Conservation (phyloP, 2,329 filamentous ascomycete species). For the Colletotrichum kahawae region DNA sequence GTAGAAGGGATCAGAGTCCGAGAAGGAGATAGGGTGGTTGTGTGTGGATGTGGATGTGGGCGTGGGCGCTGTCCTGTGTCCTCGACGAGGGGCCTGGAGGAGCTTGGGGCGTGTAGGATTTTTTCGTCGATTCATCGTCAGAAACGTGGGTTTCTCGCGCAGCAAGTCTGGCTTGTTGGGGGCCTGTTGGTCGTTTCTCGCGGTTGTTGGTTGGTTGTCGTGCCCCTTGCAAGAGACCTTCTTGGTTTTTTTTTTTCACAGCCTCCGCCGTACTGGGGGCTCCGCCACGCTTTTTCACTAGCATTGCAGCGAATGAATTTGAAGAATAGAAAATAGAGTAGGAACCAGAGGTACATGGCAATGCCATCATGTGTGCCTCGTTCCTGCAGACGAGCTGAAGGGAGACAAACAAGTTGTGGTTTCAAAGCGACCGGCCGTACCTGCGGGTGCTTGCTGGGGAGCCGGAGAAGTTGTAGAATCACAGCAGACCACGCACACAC, state of each 20-base stretch:
- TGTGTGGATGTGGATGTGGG: background rate
- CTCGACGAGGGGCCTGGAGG: background rate
- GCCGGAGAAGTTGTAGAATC: background rate
- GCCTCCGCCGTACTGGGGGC: background rate
- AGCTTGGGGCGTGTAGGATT: background rate
- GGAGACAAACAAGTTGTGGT: background rate
- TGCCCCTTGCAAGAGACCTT: background rate
- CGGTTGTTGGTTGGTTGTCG: background rate
- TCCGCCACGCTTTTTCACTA: background rate
- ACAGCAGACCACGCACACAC: background rate
- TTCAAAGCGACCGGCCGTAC: background rate
- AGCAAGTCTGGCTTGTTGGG: background rate
- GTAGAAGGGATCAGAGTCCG: background rate
- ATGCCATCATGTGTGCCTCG: background rate
- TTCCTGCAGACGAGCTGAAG: constrained; percentile 1
- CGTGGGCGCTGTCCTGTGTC: background rate
- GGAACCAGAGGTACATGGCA: background rate
- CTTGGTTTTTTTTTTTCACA: constrained; percentile 2
- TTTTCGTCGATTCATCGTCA: background rate
- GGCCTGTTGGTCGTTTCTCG: background rate
- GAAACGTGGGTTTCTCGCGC: background rate
- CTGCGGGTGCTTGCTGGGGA: background rate
- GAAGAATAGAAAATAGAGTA: background rate
- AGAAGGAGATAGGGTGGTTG: background rate
- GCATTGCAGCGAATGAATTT: background rate